These are phyloP conservation scores for Leccinum aurantiacum DNA, from an alignment of 768 basidiomycete genomes.

Conservation along the genomic window DNA sequence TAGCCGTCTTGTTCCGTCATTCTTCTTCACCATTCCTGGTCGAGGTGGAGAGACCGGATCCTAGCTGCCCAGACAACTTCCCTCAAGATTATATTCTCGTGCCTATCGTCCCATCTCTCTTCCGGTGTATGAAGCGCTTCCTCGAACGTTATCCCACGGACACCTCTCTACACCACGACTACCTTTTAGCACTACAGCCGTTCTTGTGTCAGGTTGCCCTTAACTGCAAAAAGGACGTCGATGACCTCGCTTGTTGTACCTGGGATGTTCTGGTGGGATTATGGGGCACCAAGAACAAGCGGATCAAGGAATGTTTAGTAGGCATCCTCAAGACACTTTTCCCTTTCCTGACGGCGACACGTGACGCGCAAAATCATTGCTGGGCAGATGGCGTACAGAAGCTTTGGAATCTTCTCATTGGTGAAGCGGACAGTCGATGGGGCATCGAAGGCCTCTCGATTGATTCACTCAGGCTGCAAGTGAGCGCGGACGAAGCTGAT, in stretches of 20 bases:
- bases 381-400: slow-evolving; percentile 49
- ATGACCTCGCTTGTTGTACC: slow-evolving; percentile 55
- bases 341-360: slow-evolving; percentile 58
- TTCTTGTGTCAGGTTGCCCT: slow-evolving; percentile 75
- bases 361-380: slow-evolving; percentile 34
- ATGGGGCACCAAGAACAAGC: slow-evolving; percentile 78
- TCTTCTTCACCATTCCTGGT: slow-evolving; percentile 58
- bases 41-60: slow-evolving; percentile 29
- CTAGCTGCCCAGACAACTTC: slow-evolving; percentile 28
- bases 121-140: slow-evolving; percentile 61
- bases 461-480: slow-evolving; percentile 61
- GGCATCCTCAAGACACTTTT: slow-evolving; percentile 71
- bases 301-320: slow-evolving; percentile 76
- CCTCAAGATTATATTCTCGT: slow-evolving; percentile 28
- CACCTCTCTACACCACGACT: slow-evolving; percentile 77
- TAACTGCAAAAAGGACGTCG: slow-evolving; percentile 63
- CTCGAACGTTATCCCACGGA: slow-evolving; percentile 67
- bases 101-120: slow-evolving; percentile 44
- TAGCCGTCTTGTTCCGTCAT: slow-evolving; percentile 59
- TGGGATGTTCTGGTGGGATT: slow-evolving; percentile 67
- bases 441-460: slow-evolving; percentile 66
- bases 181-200: slow-evolving; percentile 65
- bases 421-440: slow-evolving; percentile 63
- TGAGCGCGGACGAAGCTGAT: slow-evolving; percentile 18
- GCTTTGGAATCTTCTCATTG: slow-evolving; percentile 56